phyloP scores from a whole-genome alignment of 345 rosid species.

The Rhodamnia argentea region DNA sequence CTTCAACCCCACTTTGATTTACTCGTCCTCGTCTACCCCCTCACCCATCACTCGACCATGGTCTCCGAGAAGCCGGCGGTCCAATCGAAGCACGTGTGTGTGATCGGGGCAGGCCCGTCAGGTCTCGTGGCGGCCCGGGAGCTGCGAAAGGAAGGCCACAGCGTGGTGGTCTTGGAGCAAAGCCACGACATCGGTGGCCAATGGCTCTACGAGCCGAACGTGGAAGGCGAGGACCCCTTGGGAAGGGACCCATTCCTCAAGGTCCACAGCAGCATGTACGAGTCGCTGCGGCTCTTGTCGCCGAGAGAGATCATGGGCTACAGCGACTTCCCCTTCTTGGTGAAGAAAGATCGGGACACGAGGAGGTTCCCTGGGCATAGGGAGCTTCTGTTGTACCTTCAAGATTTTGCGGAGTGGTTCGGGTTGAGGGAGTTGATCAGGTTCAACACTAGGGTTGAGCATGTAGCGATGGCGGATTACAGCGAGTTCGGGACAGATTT shows the following conservation, averaged over 20 bases:
- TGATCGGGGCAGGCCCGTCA: slow-evolving; percentile 94
- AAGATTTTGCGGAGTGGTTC: slow-evolving; percentile 61
- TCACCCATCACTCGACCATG: slow-evolving; percentile 6
- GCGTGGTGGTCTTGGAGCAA: slow-evolving; percentile 68
- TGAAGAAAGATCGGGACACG: slow-evolving; percentile 62
- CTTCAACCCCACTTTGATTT: background rate
- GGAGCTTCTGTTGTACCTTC: slow-evolving; percentile 71
- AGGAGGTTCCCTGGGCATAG: slow-evolving; percentile 86
- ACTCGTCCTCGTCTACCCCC: background rate
- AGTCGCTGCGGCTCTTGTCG: slow-evolving; percentile 53
- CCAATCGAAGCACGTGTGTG: slow-evolving; percentile 47
- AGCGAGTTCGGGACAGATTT: slow-evolving; percentile 29
- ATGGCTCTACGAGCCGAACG: slow-evolving; percentile 64
- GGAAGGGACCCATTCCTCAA: slow-evolving; percentile 31
- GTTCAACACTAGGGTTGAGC: slow-evolving; percentile 74
- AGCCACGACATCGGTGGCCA: slow-evolving; percentile 88
- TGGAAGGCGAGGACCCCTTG: slow-evolving; percentile 42
- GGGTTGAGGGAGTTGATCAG: slow-evolving; percentile 61
- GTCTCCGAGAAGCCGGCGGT: slow-evolving; percentile 13
- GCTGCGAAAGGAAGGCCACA: slow-evolving; percentile 76
- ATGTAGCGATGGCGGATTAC: slow-evolving; percentile 52
- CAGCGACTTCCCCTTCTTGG: slow-evolving; percentile 73
- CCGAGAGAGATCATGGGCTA: slow-evolving; percentile 93
- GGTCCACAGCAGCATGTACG: slow-evolving; percentile 85
- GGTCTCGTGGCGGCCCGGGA: slow-evolving; percentile 88